Percentiles rank a stretch among this genome's conserved stretches.
Evolutionary conservation across 75 land plant genomes (phyloP).

Genomic region (Adiantum capillusveneris): DNA sequence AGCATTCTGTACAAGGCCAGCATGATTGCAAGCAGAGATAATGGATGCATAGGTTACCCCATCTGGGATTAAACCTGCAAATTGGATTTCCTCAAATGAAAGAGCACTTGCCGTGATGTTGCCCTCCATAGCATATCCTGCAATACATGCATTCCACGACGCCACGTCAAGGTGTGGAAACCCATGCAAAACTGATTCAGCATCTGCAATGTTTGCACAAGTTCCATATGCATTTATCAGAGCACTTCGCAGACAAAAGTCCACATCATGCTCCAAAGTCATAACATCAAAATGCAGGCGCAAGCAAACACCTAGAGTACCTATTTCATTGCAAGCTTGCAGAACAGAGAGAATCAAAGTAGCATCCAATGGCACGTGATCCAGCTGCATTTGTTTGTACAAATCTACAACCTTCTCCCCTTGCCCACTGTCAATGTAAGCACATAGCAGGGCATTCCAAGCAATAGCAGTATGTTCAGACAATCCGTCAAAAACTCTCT

Average conservation of each 20-base stretch:
- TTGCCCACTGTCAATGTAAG: neutral
- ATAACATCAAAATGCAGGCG: slow-evolving; percentile 5
- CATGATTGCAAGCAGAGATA: slow-evolving; percentile 47
- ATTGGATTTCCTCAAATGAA: slow-evolving; percentile 8
- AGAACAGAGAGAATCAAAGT: slow-evolving; percentile 4
- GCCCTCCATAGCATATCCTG: slow-evolving; percentile 22
- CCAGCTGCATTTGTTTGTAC: neutral
- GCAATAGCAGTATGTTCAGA: neutral
- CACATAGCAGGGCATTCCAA: slow-evolving; percentile 21
- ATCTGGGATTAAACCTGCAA: neutral
- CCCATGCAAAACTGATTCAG: slow-evolving; percentile 6
- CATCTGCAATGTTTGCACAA: slow-evolving; percentile 13
- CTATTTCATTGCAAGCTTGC: slow-evolving; percentile 10
- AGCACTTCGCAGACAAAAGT: slow-evolving; percentile 1
- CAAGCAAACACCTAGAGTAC: slow-evolving; percentile 2
- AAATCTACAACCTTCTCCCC: slow-evolving; percentile 5
- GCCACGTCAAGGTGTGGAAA: slow-evolving; percentile 17
- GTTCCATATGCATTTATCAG: slow-evolving; percentile 25
- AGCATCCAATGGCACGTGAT: neutral
- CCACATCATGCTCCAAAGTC: neutral
- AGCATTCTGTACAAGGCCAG: slow-evolving; percentile 30
- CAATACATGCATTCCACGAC: slow-evolving; percentile 27
- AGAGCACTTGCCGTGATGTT: slow-evolving; percentile 1
- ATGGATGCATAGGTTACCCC: slow-evolving; percentile 20
- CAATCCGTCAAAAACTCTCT: slow-evolving; percentile 4